A percentile compares a stretch with the other conserved stretches of the same genome.
These are phyloP conservation scores for Buxus sempervirens DNA, from an alignment of 164 flowering plant genomes.

Conservation along the genomic window DNA sequence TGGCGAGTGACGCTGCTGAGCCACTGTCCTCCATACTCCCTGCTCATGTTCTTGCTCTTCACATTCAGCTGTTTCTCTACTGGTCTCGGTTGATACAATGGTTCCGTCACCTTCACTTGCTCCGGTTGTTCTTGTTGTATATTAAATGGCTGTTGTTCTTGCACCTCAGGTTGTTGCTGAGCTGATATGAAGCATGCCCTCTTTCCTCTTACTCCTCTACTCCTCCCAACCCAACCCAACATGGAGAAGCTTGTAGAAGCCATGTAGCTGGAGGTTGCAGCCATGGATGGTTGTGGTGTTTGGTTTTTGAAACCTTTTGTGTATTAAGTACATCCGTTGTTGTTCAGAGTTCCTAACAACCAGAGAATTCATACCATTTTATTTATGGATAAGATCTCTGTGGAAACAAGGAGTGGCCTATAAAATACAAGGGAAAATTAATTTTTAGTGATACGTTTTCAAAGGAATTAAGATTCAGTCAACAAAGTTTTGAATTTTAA, in stretches of 20 bases:
- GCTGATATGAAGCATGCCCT: constrained; percentile 28
- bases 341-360: background rate
- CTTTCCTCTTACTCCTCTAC: constrained; percentile 13
- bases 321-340: too few relatives aligned
- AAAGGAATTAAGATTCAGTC: too few relatives aligned
- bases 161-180: constrained; percentile 29
- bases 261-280: constrained; percentile 33
- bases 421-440: too few relatives aligned
- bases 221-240: constrained; percentile 13
- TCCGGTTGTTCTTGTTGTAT: constrained; percentile 37
- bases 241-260: constrained; percentile 40
- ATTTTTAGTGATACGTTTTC: too few relatives aligned
- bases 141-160: constrained; percentile 14
- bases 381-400: constrained; percentile 5
- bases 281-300: constrained; percentile 7
- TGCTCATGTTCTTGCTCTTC: constrained; percentile 66
- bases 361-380: background rate
- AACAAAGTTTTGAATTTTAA: too few relatives aligned
- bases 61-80: constrained; percentile 35
- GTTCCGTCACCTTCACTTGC: constrained; percentile 9
- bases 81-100: constrained; percentile 35
- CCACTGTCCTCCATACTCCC: constrained; percentile 67
- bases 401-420: background rate
- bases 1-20: constrained; percentile 55
- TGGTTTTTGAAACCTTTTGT: background rate